Conservation (phyloP, 2,329 filamentous ascomycete genomes). For the Ascochyta viciae-villosae region DNA sequence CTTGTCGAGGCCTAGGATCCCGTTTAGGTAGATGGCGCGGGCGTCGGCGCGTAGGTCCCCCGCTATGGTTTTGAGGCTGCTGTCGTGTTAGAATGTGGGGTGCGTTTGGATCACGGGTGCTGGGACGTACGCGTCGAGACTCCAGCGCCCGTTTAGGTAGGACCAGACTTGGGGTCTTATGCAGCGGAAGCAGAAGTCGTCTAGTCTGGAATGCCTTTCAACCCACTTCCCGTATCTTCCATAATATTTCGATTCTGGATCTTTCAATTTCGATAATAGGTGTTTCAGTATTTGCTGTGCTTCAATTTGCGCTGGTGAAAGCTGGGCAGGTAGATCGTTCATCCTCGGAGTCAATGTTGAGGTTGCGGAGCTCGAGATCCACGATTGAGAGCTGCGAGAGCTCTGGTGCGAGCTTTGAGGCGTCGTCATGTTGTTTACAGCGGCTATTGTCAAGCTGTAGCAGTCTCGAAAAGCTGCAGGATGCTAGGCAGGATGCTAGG, state of each 20-base stretch:
- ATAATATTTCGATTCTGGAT: constrained; percentile 23
- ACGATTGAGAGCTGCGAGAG: neutral
- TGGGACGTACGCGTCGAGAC: constrained; percentile 24
- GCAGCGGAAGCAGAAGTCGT: constrained; percentile 26
- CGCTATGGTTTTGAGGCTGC: constrained; percentile 26
- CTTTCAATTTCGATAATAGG: constrained; percentile 26
- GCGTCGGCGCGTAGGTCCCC: constrained; percentile 34
- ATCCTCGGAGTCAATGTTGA: constrained; percentile 9
- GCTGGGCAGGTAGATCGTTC: constrained; percentile 15
- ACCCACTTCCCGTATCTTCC: constrained; percentile 31
- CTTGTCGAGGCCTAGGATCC: constrained; percentile 34
- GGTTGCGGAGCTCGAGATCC: neutral
- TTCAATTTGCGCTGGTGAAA: constrained; percentile 30
- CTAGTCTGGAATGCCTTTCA: constrained; percentile 26
- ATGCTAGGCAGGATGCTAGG: constrained; percentile 1
- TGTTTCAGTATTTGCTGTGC: constrained; percentile 32
- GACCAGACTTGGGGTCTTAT: constrained; percentile 34
- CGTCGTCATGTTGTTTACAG: constrained; percentile 3
- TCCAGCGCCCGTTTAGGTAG: constrained; percentile 28
- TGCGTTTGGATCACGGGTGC: too few species aligned
- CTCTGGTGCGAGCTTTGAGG: neutral
- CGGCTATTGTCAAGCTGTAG: neutral
- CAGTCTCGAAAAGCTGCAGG: constrained; percentile 1
- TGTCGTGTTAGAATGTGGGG: too few species aligned
- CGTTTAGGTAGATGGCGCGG: constrained; percentile 37